Base-by-base conservation (phyloP, 2,329 filamentous ascomycete genomes). In the Trichoderma brevicompactum region DNA sequence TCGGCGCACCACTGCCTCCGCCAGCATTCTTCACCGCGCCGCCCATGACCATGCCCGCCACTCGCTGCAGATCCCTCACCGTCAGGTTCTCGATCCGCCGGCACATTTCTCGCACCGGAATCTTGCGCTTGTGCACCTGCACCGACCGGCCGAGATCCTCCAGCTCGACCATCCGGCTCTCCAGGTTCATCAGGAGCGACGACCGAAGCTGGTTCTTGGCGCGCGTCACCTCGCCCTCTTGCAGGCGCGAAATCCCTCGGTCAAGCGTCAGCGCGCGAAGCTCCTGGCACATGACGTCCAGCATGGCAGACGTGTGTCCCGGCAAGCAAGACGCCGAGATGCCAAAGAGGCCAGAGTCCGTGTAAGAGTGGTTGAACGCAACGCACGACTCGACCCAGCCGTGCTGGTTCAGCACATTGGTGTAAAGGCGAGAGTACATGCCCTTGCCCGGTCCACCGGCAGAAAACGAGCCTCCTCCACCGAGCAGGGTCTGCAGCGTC, bases 381-480 rank as follows among this genome's bases (percentile, higher is more conserved):
- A 96, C 85, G 80, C 95, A 98, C 67, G 89, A 94, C 80, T 99
- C 95, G 32, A 99, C 92, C 94, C 94, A 99, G 71, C 91, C 92
- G 80, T 97, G 89, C 79, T 98, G 94, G 82, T 99, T 99, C 59
- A 99, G 86, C 0, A 98, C 94, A 76, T 97, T 97, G 69, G 94
- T 98, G 83, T 97, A 99, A 8, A 99, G 87, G 12, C 95, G 90
- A 43, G 92, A 96, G 83, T 98, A 98, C 95, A 99, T 99, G 77
- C 95, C 95, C 82, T 99, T 99, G 61, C 95, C 95, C 5, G 95
- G 95, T 0, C 95, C 95, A 72, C 95, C 95, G 62, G 95, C 95
- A 15, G 92, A 96, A 82, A 99, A 99, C 64, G 94, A 97, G 28
- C 95, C 95, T 55, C 95, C 95, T 54, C 95, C 95, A 65, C 95